Percentiles rank a stretch among this genome's conserved stretches.
Conservation (phyloP, 495 filamentous ascomycete genomes). For the Lepidopterella palustris region DNA sequence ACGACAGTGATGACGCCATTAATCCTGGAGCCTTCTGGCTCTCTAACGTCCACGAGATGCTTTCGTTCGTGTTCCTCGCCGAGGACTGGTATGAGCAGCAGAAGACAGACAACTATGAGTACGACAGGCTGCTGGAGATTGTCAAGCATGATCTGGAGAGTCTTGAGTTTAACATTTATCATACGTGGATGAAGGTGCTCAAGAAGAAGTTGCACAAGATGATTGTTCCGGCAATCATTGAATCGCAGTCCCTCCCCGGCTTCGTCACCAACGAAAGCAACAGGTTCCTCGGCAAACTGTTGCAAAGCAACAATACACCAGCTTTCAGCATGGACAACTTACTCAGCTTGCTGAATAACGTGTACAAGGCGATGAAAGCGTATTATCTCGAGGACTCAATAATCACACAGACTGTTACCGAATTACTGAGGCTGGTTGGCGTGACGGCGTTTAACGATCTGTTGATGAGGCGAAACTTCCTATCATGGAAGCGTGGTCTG, state of each 20-base stretch:
- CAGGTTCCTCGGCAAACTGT: conserved; percentile 92
- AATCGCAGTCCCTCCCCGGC: conserved; percentile 94
- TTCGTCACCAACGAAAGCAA: conserved; percentile 99
- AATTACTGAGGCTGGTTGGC: conserved; percentile 87
- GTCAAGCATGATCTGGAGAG: conserved; percentile 98
- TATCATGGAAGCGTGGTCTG: conserved; percentile 97
- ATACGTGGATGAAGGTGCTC: conserved; percentile 99
- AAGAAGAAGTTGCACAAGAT: conserved; percentile 99
- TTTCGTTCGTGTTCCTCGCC: conserved; percentile 97
- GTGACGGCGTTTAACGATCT: conserved; percentile 99
- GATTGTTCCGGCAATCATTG: conserved; percentile 98
- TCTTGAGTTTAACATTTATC: conserved; percentile 99
- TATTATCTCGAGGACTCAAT: conserved; percentile 96
- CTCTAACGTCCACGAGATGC: conserved; percentile 99
- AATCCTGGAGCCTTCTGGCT: conserved; percentile 99
- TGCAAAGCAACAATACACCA: conserved; percentile 78
- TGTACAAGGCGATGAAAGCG: conserved; percentile 95
- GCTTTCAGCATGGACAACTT: conserved; percentile 99
- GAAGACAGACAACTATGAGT: conserved; percentile 98
- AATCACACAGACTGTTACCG: conserved; percentile 88
- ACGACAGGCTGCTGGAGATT: conserved; percentile 94
- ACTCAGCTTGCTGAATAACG: conserved; percentile 90
- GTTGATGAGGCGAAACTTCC: conserved; percentile 94
- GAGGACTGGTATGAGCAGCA: conserved; percentile 99
- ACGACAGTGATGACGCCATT: conserved; percentile 94